Evolutionary conservation across 768 basidiomycete species (phyloP), one percentile per base, ranked within the genome.

Genomic region (Jaapia argillacea): DNA sequence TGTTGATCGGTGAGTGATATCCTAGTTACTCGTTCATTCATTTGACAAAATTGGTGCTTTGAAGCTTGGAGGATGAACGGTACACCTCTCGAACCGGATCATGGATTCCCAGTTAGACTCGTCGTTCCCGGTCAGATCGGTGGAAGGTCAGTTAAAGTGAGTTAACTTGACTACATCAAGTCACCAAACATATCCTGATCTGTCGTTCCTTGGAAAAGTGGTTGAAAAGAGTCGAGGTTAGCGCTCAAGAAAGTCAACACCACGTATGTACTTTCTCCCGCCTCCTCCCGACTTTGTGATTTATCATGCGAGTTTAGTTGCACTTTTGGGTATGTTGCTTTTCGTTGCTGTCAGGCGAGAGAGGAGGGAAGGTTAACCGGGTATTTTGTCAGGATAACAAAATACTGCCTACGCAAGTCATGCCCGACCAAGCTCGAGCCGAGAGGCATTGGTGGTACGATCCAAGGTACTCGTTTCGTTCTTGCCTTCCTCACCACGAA

Each of bases 121-220:
- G 64, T 82, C 46, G 65, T 81, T 0, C 79, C 80, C 0, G 74
- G 75, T 3, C 72, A 77, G 43, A 79, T 82, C 36, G 80, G 79
- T 21, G 79, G 77, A 3, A 62, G 74, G 22, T 70, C 68, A 22
- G 74, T 77, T n/a, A 65, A 61, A 58, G 48, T 51, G 22, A 47
- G 12, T n/a, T 36, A 13, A 26, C 5, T 12, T 10, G n/a, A 18
- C 24, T 43, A 6, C 24, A 24, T 25, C 10, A 7, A 41, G 14
- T 12, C 24, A 4, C 28, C 16, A 16, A 33, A 33, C 10, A 33
- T n/a, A 24, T 14, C 36, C 22, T 39, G 7, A n/a, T n/a, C n/a
- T n/a, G n/a, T 20, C 18, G 24, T 1, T 26, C 42, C 2, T 24
- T 28, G 41, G 40, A 49, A 18, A 71, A 81, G 61, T 82, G 80